Evolutionary conservation across 2,329 filamentous ascomycete genomes (phyloP).

Genomic region (Beauveria sp.): DNA sequence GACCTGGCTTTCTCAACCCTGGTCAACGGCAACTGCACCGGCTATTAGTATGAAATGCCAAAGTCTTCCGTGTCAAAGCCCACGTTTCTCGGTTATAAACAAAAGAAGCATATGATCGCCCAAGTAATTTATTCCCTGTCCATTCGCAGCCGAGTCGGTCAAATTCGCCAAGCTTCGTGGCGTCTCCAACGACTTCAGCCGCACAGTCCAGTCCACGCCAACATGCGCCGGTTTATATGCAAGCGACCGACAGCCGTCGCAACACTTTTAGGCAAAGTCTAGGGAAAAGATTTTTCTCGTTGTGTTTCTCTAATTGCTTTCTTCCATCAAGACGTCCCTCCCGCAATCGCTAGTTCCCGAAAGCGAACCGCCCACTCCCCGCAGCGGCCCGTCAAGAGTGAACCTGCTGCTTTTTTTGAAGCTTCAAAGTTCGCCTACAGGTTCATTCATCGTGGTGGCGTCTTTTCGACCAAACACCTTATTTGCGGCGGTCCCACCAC

Average conservation of each 20-base stretch:
- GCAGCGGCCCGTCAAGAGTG: neutral
- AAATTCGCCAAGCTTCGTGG: neutral
- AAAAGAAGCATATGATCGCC: neutral
- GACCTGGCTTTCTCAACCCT: neutral
- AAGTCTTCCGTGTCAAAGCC: neutral
- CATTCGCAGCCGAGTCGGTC: no score
- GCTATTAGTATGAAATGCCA: no score
- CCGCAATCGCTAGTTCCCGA: neutral
- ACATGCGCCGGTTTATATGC: neutral
- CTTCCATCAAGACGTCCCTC: neutral
- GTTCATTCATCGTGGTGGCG: no score
- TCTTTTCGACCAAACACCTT: no score
- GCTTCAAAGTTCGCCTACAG: no score
- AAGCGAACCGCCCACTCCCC: neutral
- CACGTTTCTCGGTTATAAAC: neutral
- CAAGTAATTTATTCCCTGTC: neutral
- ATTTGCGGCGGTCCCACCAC: no score
- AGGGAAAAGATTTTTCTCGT: no score
- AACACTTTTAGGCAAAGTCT: no score
- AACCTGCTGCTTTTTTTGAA: neutral
- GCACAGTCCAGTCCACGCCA: neutral
- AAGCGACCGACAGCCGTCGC: neutral
- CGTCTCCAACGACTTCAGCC: neutral
- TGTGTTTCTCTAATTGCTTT: neutral
- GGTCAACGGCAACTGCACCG: neutral